Evolutionary conservation across 2,329 filamentous ascomycete genomes (phyloP).

Genomic region (Bisporella sp.): DNA sequence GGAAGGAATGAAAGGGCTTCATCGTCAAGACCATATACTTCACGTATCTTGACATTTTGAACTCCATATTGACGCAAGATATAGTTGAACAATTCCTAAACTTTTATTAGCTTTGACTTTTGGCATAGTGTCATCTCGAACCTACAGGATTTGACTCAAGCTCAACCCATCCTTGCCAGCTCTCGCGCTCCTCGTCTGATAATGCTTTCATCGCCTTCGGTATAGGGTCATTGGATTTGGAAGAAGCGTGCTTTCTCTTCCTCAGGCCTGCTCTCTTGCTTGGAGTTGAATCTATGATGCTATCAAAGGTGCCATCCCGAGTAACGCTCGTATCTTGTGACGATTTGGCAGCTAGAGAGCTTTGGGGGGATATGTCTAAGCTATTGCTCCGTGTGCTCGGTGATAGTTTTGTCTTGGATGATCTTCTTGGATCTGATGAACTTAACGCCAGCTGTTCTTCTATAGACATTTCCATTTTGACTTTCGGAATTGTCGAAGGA

Average conservation of each 20-base stretch:
- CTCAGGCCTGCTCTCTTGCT: slow-evolving; percentile 6
- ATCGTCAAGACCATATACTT: slow-evolving; percentile 68
- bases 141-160: slow-evolving; percentile 83
- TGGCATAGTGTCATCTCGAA: slow-evolving; percentile 4
- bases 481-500: too few species aligned
- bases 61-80: slow-evolving; percentile 78
- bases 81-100: slow-evolving; percentile 75
- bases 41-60: slow-evolving; percentile 63
- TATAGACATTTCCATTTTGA: too few species aligned
- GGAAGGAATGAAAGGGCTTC: slow-evolving; percentile 55
- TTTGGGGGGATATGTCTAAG: neutral
- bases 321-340: neutral
- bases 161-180: slow-evolving; percentile 72
- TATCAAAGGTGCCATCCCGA: neutral
- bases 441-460: too few species aligned
- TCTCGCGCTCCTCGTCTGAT: slow-evolving; percentile 43
- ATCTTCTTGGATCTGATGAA: neutral
- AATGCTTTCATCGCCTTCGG: slow-evolving; percentile 36
- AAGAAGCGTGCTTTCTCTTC: neutral
- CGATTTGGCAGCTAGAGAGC: neutral
- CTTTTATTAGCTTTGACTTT: neutral
- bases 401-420: neutral
- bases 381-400: neutral
- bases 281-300: slow-evolving; percentile 1
- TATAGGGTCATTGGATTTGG: slow-evolving; percentile 4